Conservation (phyloP, 2,329 filamentous ascomycete genomes). For the Colletotrichum eleusines region DNA sequence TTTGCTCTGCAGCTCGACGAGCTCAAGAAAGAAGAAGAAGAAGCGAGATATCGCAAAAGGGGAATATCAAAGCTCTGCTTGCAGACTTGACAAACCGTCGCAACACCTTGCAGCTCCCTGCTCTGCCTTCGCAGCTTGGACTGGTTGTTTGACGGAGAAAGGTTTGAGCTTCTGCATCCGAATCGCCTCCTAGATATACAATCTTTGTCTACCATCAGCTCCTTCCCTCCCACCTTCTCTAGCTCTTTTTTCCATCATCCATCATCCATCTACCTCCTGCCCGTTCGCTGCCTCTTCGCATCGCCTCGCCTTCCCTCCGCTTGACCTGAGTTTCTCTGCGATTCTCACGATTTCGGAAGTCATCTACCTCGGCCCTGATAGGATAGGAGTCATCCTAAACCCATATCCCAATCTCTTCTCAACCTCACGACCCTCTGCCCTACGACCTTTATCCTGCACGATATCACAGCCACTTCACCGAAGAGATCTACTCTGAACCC, state of each 20-base stretch:
- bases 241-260: constrained; percentile 36
- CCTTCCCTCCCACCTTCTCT: constrained; percentile 33
- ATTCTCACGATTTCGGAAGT: constrained; percentile 42
- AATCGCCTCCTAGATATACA: constrained; percentile 47
- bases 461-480: constrained; percentile 43
- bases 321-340: constrained; percentile 40
- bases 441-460: constrained; percentile 42
- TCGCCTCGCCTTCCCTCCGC: constrained; percentile 37
- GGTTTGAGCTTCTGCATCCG: constrained; percentile 54
- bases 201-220: constrained; percentile 42
- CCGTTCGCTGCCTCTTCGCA: constrained; percentile 37
- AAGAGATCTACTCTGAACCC: constrained; percentile 51
- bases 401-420: constrained; percentile 39
- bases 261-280: constrained; percentile 28
- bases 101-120: constrained; percentile 36
- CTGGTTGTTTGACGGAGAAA: constrained; percentile 50
- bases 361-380: constrained; percentile 38
- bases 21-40: constrained; percentile 15
- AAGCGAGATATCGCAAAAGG: constrained; percentile 17
- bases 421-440: constrained; percentile 41
- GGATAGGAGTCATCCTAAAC: constrained; percentile 41
- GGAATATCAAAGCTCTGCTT: constrained; percentile 41
- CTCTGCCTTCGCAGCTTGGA: constrained; percentile 42
- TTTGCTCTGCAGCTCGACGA: constrained; percentile 26
- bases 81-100: constrained; percentile 37